Evolutionary conservation across 2,329 filamentous ascomycete genomes (phyloP), one percentile per base, ranked within the genome.

Genomic region (Alternaria sp.): DNA sequence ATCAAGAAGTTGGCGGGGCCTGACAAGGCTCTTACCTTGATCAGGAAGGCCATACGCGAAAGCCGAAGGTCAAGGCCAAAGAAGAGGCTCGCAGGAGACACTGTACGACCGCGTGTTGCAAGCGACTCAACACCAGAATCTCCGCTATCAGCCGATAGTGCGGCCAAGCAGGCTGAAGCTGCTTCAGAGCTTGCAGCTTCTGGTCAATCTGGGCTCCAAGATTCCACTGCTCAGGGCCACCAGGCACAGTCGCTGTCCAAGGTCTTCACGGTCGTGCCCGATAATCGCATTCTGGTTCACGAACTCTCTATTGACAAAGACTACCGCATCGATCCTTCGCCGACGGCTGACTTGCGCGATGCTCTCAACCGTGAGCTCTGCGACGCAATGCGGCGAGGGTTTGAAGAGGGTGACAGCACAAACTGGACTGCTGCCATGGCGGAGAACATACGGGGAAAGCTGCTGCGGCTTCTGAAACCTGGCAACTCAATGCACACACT

Each of bases 301-400:
- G 92, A 94, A 79, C 81, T 95, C 45, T 89, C 91, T 9, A 90
- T 95, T 67, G 91, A 94, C 77, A 89, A 88, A 68, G 89, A 93
- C 67, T 94, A 90, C 74, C 87, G 90, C 50, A 89, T 94, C 46
- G 89, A 91, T 49, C 68, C 76, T 30, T 74, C 76, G 83, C 76
- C 84, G 82, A 75, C 87, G 84, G 79, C 88, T 83, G 76, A 82
- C 61, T 57, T 83, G 46, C 85, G 87, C 79, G 80, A 89, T 83
- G 83, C 87, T 78, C 74, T 87, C 75, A 81, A 91, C 75, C 81
- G 86, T 52, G 82, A 83, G 65, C 83, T 88, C 65, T 89, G 86
- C 69, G 83, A 84, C 51, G 83, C 85, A 40, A 90, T 93, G 84
- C 84, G 84, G 61, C 79, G 83, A 45, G 84, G 87, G n/a, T 85